Conservation (phyloP, 2,329 filamentous ascomycete species). For the Dothideomycetes sp. region DNA sequence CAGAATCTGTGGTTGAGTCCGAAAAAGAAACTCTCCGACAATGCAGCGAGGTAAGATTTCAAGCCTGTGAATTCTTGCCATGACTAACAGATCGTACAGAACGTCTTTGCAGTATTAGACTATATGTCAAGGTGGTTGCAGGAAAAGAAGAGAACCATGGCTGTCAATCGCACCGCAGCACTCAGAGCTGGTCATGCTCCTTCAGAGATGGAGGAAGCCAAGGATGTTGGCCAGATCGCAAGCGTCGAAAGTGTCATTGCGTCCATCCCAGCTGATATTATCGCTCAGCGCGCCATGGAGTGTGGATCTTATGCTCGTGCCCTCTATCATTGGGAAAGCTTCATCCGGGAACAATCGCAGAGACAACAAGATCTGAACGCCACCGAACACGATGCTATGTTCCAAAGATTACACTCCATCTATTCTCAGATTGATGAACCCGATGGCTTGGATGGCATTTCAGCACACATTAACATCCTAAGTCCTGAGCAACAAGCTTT, state of each 20-base stretch:
- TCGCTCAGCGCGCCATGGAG: constrained; percentile 78
- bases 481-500: constrained; percentile 89
- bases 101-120: constrained; percentile 81
- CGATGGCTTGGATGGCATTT: constrained; percentile 91
- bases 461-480: constrained; percentile 73
- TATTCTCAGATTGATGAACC: constrained; percentile 98
- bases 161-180: constrained; percentile 32
- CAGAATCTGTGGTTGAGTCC: constrained; percentile 46
- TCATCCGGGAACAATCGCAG: constrained; percentile 52
- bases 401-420: constrained; percentile 78
- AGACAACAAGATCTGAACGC: constrained; percentile 37
- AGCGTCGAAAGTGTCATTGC: constrained; percentile 64
- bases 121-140: constrained; percentile 88
- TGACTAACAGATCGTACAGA: constrained; percentile 42
- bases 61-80: constrained; percentile 7
- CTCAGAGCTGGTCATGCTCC: constrained; percentile 35
- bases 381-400: constrained; percentile 46
- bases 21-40: constrained; percentile 69
- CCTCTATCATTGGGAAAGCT: constrained; percentile 88
- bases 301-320: constrained; percentile 89
- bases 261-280: constrained; percentile 60
- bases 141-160: constrained; percentile 52
- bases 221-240: constrained; percentile 45
- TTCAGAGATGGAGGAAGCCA: constrained; percentile 42
- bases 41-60: constrained; percentile 66